Evolutionary conservation across 306 rosid species (phyloP).

Genomic region (Vigna radiata): DNA sequence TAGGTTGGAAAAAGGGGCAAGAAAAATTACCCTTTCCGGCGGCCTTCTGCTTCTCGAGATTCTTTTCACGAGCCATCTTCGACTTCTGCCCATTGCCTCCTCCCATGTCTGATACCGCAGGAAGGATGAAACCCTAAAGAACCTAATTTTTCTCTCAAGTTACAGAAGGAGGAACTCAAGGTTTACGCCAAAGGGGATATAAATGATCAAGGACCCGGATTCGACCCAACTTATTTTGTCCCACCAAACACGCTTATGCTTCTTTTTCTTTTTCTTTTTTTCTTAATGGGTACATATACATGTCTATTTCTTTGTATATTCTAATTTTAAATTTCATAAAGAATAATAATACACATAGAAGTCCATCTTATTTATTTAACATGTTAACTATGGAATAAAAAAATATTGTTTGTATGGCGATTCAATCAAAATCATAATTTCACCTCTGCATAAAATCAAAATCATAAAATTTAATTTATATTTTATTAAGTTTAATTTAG

Average conservation of each 20-base stretch:
- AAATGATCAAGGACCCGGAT: neutral
- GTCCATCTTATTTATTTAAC: too few relatives aligned
- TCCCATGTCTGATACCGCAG: slow-evolving; percentile 59
- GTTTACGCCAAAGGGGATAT: neutral
- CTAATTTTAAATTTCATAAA: too few relatives aligned
- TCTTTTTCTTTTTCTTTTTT: too few relatives aligned
- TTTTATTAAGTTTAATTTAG: too few relatives aligned
- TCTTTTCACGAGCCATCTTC: slow-evolving; percentile 82
- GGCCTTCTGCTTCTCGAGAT: slow-evolving; percentile 68
- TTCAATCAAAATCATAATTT: too few relatives aligned
- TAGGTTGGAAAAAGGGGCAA: neutral
- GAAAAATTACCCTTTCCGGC: slow-evolving; percentile 55
- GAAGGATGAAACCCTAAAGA: slow-evolving; percentile 52
- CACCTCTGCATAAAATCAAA: too few relatives aligned
- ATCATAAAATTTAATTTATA: too few relatives aligned
- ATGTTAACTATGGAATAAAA: too few relatives aligned
- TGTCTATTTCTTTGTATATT: too few relatives aligned
- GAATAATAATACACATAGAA: too few relatives aligned
- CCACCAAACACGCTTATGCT: neutral
- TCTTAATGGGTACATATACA: too few relatives aligned
- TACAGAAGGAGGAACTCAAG: neutral
- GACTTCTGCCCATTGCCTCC: slow-evolving; percentile 86
- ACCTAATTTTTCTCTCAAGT: slow-evolving; percentile 50
- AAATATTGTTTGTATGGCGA: too few relatives aligned
- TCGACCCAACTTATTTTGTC: slow-evolving; percentile 4